phyloP scores from a whole-genome alignment of 1,284 basidiomycete species.

The Phellopilus nigrolimitatus region DNA sequence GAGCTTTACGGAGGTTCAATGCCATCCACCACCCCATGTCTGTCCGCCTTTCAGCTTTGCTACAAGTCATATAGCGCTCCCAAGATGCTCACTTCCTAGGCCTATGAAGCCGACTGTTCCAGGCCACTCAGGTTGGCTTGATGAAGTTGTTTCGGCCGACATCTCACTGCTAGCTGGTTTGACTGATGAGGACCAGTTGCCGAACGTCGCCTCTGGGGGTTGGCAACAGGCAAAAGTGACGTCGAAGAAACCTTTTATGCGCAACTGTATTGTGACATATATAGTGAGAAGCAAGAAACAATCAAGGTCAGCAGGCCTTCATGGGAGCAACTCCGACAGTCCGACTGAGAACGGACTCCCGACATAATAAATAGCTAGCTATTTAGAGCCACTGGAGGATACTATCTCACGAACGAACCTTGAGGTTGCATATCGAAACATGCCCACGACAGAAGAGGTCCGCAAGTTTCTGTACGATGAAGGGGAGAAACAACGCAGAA shows the following conservation, averaged over 20 bases:
- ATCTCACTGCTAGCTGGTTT: not conserved
- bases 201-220: too few species aligned
- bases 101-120: conserved; percentile 18
- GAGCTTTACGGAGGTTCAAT: conserved; percentile 19
- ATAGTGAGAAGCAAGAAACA: too few species aligned
- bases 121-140: conserved; percentile 2
- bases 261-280: too few species aligned
- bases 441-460: conserved; percentile 16
- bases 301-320: too few species aligned
- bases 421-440: not conserved
- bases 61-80: not conserved
- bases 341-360: not conserved
- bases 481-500: conserved; percentile 17
- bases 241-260: too few species aligned
- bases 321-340: not conserved
- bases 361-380: not conserved
- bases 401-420: too few species aligned
- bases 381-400: too few species aligned
- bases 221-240: too few species aligned
- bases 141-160: not conserved
- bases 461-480: conserved; percentile 16
- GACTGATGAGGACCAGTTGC: not conserved
- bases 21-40: conserved; percentile 24
- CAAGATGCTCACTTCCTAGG: conserved; percentile 16
- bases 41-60: not conserved